Percentiles rank a stretch among this genome's conserved stretches.
phyloP scores from a whole-genome alignment of 257 asterid species.

The Orobanche coerulescens region DNA sequence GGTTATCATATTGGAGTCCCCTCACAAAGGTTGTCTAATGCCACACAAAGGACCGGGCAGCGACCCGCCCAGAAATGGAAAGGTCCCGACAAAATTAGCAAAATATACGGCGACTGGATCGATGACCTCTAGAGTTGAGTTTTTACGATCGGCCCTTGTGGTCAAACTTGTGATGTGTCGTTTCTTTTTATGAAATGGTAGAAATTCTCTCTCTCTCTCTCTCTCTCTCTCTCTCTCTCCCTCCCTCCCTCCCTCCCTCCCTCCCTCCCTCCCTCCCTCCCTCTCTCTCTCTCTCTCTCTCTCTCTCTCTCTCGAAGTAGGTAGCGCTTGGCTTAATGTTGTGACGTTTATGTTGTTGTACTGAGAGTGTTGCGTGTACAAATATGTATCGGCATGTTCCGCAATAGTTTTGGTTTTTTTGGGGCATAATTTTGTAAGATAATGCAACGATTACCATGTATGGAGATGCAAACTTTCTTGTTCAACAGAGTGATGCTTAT shows the following conservation, averaged over 20 bases:
- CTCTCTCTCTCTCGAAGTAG: background rate
- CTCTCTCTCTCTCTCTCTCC: no score
- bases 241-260: no score
- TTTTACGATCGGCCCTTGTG: background rate
- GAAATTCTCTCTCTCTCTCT: no score
- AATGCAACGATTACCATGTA: background rate
- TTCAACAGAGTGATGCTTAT: background rate
- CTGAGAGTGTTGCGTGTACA: constrained; percentile 19
- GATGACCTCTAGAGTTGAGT: constrained; percentile 29
- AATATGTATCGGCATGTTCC: constrained; percentile 4
- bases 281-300: no score
- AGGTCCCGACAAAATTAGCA: constrained; percentile 76
- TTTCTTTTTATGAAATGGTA: no score
- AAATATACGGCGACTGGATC: constrained; percentile 58
- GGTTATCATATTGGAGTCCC: constrained; percentile 34
- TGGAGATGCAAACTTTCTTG: constrained; percentile 7
- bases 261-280: no score
- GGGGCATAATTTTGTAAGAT: background rate
- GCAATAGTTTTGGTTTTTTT: background rate
- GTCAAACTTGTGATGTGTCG: no score
- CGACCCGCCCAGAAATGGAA: constrained; percentile 39
- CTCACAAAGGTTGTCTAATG: constrained; percentile 45
- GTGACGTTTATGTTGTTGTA: constrained; percentile 17
- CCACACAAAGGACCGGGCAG: constrained; percentile 26
- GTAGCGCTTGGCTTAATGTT: background rate